Evolutionary conservation across 768 basidiomycete genomes (phyloP).

Genomic region (Phanerochaete carnosa): DNA sequence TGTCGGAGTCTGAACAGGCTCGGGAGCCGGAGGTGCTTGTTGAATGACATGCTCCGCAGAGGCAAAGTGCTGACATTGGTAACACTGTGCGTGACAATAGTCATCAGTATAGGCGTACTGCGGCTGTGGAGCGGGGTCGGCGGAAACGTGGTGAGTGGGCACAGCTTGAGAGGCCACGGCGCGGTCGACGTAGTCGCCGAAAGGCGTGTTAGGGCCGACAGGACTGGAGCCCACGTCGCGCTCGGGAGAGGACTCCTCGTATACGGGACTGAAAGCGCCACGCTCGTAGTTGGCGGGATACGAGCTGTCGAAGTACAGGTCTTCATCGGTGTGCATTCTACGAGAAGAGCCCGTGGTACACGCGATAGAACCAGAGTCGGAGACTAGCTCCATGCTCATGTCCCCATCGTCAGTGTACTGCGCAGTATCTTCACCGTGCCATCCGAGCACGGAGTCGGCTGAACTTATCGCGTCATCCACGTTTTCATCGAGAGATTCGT

Average conservation of each 20-base stretch:
- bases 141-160: slow-evolving; percentile 1
- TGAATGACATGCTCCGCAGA: slow-evolving; percentile 22
- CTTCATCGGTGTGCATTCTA: neutral
- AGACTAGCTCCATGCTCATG: slow-evolving; percentile 26
- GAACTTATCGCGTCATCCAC: slow-evolving; percentile 45
- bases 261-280: slow-evolving; percentile 57
- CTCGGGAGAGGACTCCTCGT: slow-evolving; percentile 64
- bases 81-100: slow-evolving; percentile 25
- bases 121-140: slow-evolving; percentile 7
- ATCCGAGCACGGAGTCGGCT: slow-evolving; percentile 27
- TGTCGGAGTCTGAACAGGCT: slow-evolving; percentile 43
- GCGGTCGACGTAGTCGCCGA: slow-evolving; percentile 72
- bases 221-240: slow-evolving; percentile 65
- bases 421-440: slow-evolving; percentile 34
- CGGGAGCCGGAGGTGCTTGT: slow-evolving; percentile 37
- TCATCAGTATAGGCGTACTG: slow-evolving; percentile 19
- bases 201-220: slow-evolving; percentile 71
- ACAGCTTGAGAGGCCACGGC: slow-evolving; percentile 42
- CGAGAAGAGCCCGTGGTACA: slow-evolving; percentile 3
- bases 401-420: slow-evolving; percentile 34
- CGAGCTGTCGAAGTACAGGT: neutral
- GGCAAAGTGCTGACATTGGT: slow-evolving; percentile 23
- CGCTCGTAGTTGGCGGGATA: slow-evolving; percentile 21
- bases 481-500: slow-evolving; percentile 28
- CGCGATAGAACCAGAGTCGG: slow-evolving; percentile 16